Evolutionary conservation across 2,329 filamentous ascomycete genomes (phyloP), one percentile per base, ranked within the genome.

Genomic region (Aplosporella prunicola): DNA sequence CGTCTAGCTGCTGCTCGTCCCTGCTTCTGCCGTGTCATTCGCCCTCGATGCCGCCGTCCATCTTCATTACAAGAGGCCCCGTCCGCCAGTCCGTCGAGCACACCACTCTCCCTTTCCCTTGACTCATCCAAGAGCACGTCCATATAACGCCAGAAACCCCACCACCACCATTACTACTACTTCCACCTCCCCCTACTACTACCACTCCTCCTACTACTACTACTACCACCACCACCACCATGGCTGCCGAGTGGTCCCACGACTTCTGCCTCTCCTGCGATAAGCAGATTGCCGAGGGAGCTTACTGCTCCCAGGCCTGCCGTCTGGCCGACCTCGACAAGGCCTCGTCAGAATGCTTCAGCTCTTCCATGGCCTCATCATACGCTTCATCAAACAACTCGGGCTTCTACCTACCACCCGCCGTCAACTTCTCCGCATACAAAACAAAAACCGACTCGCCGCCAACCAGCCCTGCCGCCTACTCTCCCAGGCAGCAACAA

Each of bases 181-280:
- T 14, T 5, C 9, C 17, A 26, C 27, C 11, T 20, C 26, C n/a
- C n/a, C 4, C 8, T n/a, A 7, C 22, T 8, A 18, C 15, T 18
- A 14, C 13, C 22, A 14, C 11, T n/a, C 32, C 46, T 35, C 27
- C 11, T 20, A 18, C n/a, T 11, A 4, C 8, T n/a, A 7, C 22
- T 8, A 18, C 15, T 18, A 14, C 13, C 22, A 14, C 11, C 11
- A n/a, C 32, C 46, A 31, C 32, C 43, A 41, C 32, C 40, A 62
- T 62, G 59, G 49, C 58, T 49, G 57, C 56, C 46, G 53, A 60
- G 36, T 94, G 88, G 86, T 83, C 83, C 52, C 84, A 82, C 61
- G 81, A 93, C 63, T 94, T 86, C 74, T 95, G 88, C 72, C 78
- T 95, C 51, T 79, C 82, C 67, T 95, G 88, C 69, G 88, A 95